Percentiles rank a stretch among this genome's conserved stretches.
These are phyloP conservation scores for Pleurotus sapidus DNA, from an alignment of 768 basidiomycete genomes.

Conservation along the genomic window DNA sequence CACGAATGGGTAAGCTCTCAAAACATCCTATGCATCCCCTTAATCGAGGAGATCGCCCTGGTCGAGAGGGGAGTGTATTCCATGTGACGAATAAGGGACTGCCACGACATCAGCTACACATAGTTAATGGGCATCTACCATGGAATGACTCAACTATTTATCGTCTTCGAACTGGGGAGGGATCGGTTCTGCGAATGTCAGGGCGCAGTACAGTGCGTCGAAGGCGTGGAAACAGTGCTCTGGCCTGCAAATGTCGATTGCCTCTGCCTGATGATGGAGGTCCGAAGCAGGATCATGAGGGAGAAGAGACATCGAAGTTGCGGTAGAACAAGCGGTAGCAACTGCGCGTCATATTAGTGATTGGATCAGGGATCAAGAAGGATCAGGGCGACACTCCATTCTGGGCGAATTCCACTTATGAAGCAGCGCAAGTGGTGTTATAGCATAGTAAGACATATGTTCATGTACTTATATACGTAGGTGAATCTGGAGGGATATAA, in stretches of 20 bases:
- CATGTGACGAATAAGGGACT: conserved; percentile 97
- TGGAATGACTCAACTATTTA: conserved; percentile 61
- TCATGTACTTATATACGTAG: neutral
- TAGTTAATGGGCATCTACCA: neutral
- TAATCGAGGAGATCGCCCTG: conserved; percentile 60
- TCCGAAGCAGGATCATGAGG: conserved; percentile 47
- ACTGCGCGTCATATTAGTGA: neutral
- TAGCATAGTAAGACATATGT: neutral
- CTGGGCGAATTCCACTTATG: conserved; percentile 1
- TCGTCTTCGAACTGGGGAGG: conserved; percentile 65
- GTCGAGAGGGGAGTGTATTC: conserved; percentile 69
- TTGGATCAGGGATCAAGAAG: neutral
- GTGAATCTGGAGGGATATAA: neutral
- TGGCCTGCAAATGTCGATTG: conserved; percentile 49
- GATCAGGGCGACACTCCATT: too few species aligned
- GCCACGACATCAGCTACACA: neutral
- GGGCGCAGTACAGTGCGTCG: conserved; percentile 76
- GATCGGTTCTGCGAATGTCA: conserved; percentile 56
- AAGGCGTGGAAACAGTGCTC: conserved; percentile 84
- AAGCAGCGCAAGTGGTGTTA: neutral
- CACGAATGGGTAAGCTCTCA: conserved; percentile 64
- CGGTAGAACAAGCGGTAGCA: conserved; percentile 14
- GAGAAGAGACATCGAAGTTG: conserved; percentile 50
- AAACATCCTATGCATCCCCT: conserved; percentile 97
- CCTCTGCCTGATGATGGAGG: conserved; percentile 30